Base-by-base conservation (phyloP, 176 grass and related monocot genomes). In the Ampelocalamus luodianensis region DNA sequence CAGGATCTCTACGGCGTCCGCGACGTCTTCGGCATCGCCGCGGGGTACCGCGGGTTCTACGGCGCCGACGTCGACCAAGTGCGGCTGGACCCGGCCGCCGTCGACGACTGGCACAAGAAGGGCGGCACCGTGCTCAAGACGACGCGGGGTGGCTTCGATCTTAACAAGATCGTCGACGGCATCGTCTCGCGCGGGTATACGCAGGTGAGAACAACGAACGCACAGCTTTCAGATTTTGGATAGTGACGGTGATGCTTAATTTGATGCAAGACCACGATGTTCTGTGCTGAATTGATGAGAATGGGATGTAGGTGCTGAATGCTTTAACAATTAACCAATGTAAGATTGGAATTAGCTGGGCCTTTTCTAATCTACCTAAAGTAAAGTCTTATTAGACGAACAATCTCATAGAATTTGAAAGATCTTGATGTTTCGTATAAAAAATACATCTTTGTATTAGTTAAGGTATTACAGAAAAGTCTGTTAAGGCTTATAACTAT, bases 1-100 rank as follows among this genome's bases (percentile, higher is more conserved):
- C 85, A 77, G 1, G 90, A 92, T 45, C 81, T 98, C 65, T 98
- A 98, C 82, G 96, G 96, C 51, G 93, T 98, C 77, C 86, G 80
- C 68, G 50, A 92, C 46, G 91, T 98, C 58, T 95, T 89, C 68
- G 93, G 93, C 60, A 79, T 95, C 74, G 83, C 93, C 22, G 85
- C 92, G 22, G 96, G 96, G 0, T 98, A 95, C 70, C 76, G 93
- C 1, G 96, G 96, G 9, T 96, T 98, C 86, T 98, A 95, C 43
- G 89, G 89, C 68, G 50, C 22, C 39, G 87, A 85, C 42, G 83
- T 62, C 3, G 93, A 95, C 20, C 93, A 94, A 26, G 48, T 92
- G 6, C 77, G 69, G 24, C 85, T 98, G 8, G 83, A 95, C 61
- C 85, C 88, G 5, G 64, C 81, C 55, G 36, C 54, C 67, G 96